Evolutionary conservation across 2,329 filamentous ascomycete genomes (phyloP).

Genomic region (Fusarium azukiicola): DNA sequence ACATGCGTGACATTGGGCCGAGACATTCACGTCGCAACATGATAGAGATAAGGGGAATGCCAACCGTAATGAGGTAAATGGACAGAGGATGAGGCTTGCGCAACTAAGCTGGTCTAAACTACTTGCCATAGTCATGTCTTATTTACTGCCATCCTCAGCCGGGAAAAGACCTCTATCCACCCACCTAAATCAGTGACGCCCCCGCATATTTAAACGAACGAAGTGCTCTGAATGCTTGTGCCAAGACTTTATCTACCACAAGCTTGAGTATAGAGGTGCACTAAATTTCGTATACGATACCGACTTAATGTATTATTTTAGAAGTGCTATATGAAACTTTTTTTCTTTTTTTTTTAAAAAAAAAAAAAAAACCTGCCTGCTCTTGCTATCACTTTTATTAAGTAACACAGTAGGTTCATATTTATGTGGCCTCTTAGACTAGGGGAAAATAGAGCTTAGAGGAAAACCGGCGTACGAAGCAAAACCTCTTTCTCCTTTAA

Average conservation of each 20-base stretch:
- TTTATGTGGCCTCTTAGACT: no score
- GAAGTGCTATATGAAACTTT: not conserved
- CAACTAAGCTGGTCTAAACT: not conserved
- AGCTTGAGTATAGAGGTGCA: not conserved
- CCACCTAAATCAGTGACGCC: not conserved
- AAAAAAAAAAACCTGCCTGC: no score
- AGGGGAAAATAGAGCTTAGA: no score
- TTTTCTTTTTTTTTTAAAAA: no score
- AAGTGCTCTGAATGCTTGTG: not conserved
- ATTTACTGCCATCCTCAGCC: not conserved
- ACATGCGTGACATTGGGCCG: not conserved
- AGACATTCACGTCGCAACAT: not conserved
- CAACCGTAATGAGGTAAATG: not conserved
- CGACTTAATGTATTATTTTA: not conserved
- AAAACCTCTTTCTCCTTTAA: no score
- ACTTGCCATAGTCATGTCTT: not conserved
- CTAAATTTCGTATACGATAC: not conserved
- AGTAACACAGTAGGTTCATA: no score
- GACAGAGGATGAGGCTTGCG: not conserved
- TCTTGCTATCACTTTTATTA: no score
- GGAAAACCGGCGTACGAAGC: no score
- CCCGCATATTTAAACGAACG: not conserved
- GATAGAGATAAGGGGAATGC: conserved; percentile 51
- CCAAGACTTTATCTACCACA: not conserved
- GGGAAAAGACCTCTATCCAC: not conserved